Evolutionary conservation across 2,329 filamentous ascomycete species (phyloP), one percentile per base, ranked within the genome.

Genomic region (Dryadomyces quercivorus): DNA sequence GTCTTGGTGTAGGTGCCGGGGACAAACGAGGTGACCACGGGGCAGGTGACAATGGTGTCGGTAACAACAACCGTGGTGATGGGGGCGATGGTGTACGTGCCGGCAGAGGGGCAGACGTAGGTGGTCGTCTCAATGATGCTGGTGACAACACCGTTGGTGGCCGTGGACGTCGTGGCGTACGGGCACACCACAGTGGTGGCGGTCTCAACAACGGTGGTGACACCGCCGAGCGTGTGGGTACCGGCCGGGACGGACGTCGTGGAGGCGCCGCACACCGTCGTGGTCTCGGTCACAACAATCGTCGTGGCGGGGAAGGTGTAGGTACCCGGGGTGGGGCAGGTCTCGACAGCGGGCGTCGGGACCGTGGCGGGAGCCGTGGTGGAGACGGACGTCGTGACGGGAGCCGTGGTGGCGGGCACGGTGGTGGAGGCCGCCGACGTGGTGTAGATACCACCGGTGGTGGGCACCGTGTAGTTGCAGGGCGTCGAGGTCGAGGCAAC

Each of bases 231-330:
- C 60, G 83, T 87, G 75, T 86, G 75, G 45, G 76, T 80, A 64
- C 86, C 86, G 56, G 76, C 61, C 54, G 82, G 72, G 51, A 88
- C 73, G 51, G 74, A 69, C 61, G 84, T 85, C 56, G 79, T 76
- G 59, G 80, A 74, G 52, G 79, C 77, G 62, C 70, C 84, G 68
- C 79, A 82, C 58, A 86, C 83, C 43, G 82, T 86, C 61, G 82
- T 85, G 57, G 78, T 77, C 67, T 81, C 73, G 59, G 75, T 82
- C 61, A 90, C 71, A 58, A 80, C 84, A 60, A 87, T 65, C 59
- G 85, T 91, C 61, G 78, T 85, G 57, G 85, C 84, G 61, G 83
- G 82, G 75, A 88, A 81, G 61, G 85, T 88, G 75, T 89, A 90
- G 59, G 77, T 79, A 69, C 86, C 86, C 36, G 85, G 80, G 48